phyloP scores from a whole-genome alignment of 352 stramenopile species.

The Aphanomyces invadans region DNA sequence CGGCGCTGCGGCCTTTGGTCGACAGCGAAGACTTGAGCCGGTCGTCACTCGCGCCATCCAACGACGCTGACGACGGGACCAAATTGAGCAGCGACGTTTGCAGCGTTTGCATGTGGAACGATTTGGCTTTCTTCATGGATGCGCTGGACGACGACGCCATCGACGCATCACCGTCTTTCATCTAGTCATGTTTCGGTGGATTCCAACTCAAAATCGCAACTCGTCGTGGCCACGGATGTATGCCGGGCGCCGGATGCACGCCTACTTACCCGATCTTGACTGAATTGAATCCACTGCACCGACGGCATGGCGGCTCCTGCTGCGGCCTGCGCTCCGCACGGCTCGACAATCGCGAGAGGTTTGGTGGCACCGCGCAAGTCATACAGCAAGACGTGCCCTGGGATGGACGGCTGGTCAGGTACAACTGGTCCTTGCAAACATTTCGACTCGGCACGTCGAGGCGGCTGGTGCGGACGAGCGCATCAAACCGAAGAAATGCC shows the following conservation, averaged over 20 bases:
- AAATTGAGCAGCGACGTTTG: conserved; percentile 5
- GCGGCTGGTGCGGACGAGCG: too few species aligned
- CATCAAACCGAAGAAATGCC: too few species aligned
- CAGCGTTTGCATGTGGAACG: conserved; percentile 9
- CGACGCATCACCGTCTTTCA: not conserved
- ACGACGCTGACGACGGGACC: not conserved
- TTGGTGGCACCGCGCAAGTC: conserved; percentile 58
- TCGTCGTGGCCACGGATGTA: too few species aligned
- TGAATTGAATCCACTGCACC: conserved; percentile 3
- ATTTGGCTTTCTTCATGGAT: not conserved
- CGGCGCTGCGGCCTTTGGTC: too few species aligned
- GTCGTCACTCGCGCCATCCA: too few species aligned
- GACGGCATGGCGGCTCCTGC: not conserved
- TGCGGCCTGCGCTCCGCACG: not conserved
- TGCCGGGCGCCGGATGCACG: not conserved
- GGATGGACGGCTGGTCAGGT: conserved; percentile 26
- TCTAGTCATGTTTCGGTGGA: too few species aligned
- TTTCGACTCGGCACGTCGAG: too few species aligned
- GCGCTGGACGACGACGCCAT: not conserved
- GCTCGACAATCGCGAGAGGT: conserved; percentile 32
- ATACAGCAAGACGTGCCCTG: conserved; percentile 51
- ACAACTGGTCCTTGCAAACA: too few species aligned
- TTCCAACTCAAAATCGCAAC: not conserved
- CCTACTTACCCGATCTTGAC: not conserved
- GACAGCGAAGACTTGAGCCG: too few species aligned